Evolutionary conservation across 2,329 filamentous ascomycete genomes (phyloP).

Genomic region (Pezicula radicicola): DNA sequence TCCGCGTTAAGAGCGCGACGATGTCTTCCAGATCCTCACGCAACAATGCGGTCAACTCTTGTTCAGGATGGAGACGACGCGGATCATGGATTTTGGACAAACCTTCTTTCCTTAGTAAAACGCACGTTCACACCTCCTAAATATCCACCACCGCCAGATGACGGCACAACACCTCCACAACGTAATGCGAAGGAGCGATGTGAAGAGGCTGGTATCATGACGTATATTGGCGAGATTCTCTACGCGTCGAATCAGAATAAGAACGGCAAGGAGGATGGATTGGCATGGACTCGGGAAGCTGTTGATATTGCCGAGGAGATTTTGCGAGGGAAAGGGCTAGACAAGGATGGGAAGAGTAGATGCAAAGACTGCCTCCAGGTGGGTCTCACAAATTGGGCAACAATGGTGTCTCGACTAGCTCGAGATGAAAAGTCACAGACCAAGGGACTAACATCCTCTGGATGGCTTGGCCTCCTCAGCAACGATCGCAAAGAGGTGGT

Average conservation of each 20-base stretch:
- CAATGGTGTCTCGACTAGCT: slow-evolving; percentile 68
- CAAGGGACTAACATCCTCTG: slow-evolving; percentile 7
- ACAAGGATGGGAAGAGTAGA: slow-evolving; percentile 46
- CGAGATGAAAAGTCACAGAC: slow-evolving; percentile 30
- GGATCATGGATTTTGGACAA: slow-evolving; percentile 15
- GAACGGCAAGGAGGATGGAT: slow-evolving; percentile 59
- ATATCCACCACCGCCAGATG: slow-evolving; percentile 69
- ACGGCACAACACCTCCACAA: slow-evolving; percentile 65
- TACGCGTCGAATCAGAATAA: slow-evolving; percentile 56
- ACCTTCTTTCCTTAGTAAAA: slow-evolving; percentile 25
- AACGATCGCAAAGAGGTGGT: slow-evolving; percentile 16
- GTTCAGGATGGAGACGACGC: slow-evolving; percentile 8
- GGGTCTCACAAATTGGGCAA: slow-evolving; percentile 77
- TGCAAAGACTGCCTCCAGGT: slow-evolving; percentile 77
- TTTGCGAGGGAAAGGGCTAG: slow-evolving; percentile 38
- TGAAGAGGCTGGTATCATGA: slow-evolving; percentile 80
- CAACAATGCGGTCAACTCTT: slow-evolving; percentile 14
- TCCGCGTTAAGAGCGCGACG: slow-evolving; percentile 79
- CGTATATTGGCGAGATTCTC: slow-evolving; percentile 92
- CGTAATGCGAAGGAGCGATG: slow-evolving; percentile 67
- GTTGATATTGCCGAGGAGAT: slow-evolving; percentile 76
- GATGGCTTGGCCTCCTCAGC: slow-evolving; percentile 25
- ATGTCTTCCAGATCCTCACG: slow-evolving; percentile 42
- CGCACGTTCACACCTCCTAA: slow-evolving; percentile 45
- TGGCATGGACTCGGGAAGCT: slow-evolving; percentile 87